These are phyloP conservation scores for Fusarium avenaceum DNA, from an alignment of 2,329 filamentous ascomycete species.

Conservation along the genomic window DNA sequence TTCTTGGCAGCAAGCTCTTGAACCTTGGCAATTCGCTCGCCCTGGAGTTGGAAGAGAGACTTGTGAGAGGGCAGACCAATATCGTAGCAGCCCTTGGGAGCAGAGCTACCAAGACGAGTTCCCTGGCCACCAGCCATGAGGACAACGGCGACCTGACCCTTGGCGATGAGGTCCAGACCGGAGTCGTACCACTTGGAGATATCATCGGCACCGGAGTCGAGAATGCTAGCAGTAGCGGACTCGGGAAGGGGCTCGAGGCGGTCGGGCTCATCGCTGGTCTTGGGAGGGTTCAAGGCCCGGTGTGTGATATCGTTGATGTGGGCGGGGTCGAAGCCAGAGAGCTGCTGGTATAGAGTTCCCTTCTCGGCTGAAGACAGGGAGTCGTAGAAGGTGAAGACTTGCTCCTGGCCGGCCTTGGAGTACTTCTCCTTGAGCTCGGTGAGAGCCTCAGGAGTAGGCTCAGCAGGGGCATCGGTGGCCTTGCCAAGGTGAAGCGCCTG, in stretches of 20 bases:
- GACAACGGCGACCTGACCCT: conserved; percentile 86
- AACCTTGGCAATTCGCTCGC: conserved; percentile 89
- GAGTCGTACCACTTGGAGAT: conserved; percentile 87
- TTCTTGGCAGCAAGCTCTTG: conserved; percentile 84
- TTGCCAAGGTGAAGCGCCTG: conserved; percentile 57
- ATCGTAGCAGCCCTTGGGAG: conserved; percentile 97
- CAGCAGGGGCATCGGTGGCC: conserved; percentile 53
- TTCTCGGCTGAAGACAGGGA: conserved; percentile 80
- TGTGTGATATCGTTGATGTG: conserved; percentile 91
- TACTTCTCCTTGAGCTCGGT: conserved; percentile 78
- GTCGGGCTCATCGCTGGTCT: conserved; percentile 68
- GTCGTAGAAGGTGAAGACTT: conserved; percentile 86
- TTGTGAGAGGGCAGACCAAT: conserved; percentile 94
- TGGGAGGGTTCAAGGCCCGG: conserved; percentile 82
- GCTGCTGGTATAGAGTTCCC: conserved; percentile 82
- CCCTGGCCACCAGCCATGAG: conserved; percentile 98
- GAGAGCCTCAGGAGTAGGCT: conserved; percentile 76
- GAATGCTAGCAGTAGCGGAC: conserved; percentile 86
- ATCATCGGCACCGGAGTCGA: conserved; percentile 85
- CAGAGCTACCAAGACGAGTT: conserved; percentile 92
- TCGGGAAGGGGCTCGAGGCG: conserved; percentile 89
- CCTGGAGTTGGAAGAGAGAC: conserved; percentile 97
- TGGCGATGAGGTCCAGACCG: conserved; percentile 82
- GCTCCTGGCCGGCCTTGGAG: conserved; percentile 82
- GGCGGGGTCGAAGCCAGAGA: conserved; percentile 83